Evolutionary conservation across 495 filamentous ascomycete species (phyloP), one percentile per base, ranked within the genome.

Genomic region (Sabuloglossum arenarium): DNA sequence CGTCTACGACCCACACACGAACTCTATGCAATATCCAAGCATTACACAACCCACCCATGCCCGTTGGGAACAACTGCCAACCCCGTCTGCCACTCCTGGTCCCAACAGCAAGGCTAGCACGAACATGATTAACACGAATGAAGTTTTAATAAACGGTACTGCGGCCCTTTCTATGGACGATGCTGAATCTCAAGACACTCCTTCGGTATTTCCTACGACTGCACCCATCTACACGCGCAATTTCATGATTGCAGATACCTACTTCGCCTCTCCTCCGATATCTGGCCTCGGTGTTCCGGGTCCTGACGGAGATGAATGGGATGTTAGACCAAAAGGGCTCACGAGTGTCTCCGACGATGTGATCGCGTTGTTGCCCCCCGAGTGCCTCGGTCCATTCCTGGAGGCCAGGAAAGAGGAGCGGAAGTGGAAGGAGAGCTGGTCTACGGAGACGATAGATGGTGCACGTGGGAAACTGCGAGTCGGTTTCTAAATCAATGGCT

Each of bases 1-100:
- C 25, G 72, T 88, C 25, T 98, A 98, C 66, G 88, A 98, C 60
- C 77, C 89, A 24, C 88, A 96, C 68, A 95, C 91, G 43, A 98
- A 98, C 64, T 61, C 71, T 42, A 85, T 96, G 74, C 83, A 86
- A 60, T 91, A 84, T 61, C 93, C 91, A 0, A 76, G 76, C 57
- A 86, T 76, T 61, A 95, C 85, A 75, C 93, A 98, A 69, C 87
- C 91, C 0, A 90, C 89, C 1, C 85, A 86, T 64, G 86, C 78
- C 9, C 79, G 79, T 54, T 86, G 88, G 74, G 86, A 88, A 68
- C 77, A 80, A 46, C 67, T 87, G 11, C 63, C 68, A 6, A 64
- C 71, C 34, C 56, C 67, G 10, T 14, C 45, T 43, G 28, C 59
- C 29, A 52, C 58, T 51, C 25, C 23, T 50, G 14, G 45, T 34